These are phyloP conservation scores for Picea mariana DNA, from an alignment of 83 land plant genomes.

Conservation along the genomic window DNA sequence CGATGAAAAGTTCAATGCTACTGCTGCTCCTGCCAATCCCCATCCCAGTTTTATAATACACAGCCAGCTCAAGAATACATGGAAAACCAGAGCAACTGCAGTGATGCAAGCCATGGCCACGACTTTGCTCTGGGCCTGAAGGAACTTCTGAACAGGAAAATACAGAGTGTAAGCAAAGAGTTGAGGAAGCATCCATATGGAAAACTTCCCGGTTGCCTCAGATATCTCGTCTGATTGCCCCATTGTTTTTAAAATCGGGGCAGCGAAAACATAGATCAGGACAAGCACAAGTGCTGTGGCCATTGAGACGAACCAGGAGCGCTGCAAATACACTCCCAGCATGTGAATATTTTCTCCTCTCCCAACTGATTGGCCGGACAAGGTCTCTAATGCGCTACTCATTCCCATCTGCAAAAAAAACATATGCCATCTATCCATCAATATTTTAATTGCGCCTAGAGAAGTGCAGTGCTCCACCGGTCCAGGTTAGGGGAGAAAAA, in stretches of 20 bases:
- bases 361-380: constrained; percentile 75
- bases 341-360: constrained; percentile 38
- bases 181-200: constrained; percentile 62
- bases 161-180: constrained; percentile 50
- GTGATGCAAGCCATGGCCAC: constrained; percentile 46
- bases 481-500: too few relatives aligned
- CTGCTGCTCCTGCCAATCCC: constrained; percentile 75
- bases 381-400: constrained; percentile 72
- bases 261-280: constrained; percentile 31
- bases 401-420: constrained; percentile 49
- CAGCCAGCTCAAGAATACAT: constrained; percentile 50
- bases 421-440: too few relatives aligned
- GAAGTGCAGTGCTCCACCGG: too few relatives aligned
- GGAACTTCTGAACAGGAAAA: constrained; percentile 60
- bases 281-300: constrained; percentile 17
- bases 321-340: constrained; percentile 70
- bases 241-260: constrained; percentile 25
- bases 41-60: constrained; percentile 40
- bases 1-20: constrained; percentile 61
- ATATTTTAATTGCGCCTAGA: too few relatives aligned
- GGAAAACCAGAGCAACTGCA: constrained; percentile 30
- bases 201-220: constrained; percentile 37
- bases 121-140: constrained; percentile 66
- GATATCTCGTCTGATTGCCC: constrained; percentile 19
- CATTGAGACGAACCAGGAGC: constrained; percentile 51